Evolutionary conservation across 73 alveolate species (phyloP).

Genomic region (Halteria grandinella): DNA sequence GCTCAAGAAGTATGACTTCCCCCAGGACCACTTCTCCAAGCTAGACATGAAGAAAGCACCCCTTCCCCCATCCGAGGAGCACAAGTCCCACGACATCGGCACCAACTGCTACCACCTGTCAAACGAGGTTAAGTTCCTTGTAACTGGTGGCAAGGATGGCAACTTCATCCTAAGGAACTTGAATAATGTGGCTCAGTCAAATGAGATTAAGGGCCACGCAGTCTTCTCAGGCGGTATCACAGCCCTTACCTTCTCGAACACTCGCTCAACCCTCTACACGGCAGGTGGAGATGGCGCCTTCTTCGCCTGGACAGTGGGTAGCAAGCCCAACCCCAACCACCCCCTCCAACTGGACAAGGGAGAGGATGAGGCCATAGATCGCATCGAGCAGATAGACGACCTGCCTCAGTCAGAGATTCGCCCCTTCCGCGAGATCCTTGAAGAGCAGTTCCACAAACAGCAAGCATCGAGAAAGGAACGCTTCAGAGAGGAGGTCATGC

Average conservation of each 20-base stretch:
- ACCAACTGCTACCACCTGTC: slow-evolving; percentile 77
- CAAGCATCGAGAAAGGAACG: slow-evolving; percentile 73
- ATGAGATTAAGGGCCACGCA: slow-evolving; percentile 89
- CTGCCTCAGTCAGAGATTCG: slow-evolving; percentile 51
- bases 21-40: slow-evolving; percentile 83
- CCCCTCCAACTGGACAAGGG: slow-evolving; percentile 58
- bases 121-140: slow-evolving; percentile 75
- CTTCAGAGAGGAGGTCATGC: slow-evolving; percentile 77
- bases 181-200: slow-evolving; percentile 68
- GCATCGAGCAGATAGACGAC: slow-evolving; percentile 61
- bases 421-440: slow-evolving; percentile 66
- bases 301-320: slow-evolving; percentile 82
- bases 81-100: slow-evolving; percentile 87
- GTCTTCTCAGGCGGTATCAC: slow-evolving; percentile 89
- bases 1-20: slow-evolving; percentile 88
- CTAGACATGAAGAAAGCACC: slow-evolving; percentile 88
- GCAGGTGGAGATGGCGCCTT: slow-evolving; percentile 96
- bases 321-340: slow-evolving; percentile 57
- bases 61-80: slow-evolving; percentile 92
- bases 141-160: slow-evolving; percentile 95
- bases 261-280: slow-evolving; percentile 78
- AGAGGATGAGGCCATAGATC: slow-evolving; percentile 65
- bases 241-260: slow-evolving; percentile 81
- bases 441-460: slow-evolving; percentile 65
- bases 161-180: slow-evolving; percentile 82